Evolutionary conservation across 441 rosid species (phyloP).

Genomic region (Populus hybrid): DNA sequence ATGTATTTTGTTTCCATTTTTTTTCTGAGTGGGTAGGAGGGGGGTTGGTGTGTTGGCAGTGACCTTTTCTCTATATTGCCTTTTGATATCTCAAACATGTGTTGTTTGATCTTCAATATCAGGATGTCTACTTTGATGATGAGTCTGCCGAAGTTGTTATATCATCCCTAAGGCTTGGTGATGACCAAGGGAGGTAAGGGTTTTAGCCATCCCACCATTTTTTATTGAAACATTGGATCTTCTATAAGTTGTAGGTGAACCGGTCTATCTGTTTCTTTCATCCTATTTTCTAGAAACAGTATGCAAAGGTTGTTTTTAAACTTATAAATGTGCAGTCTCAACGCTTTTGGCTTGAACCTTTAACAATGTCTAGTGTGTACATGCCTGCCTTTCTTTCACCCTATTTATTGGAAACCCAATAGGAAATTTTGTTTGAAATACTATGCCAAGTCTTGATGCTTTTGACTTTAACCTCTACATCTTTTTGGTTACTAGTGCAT

Average conservation of each 20-base stretch:
- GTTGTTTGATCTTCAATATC: slow-evolving; percentile 20
- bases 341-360: neutral
- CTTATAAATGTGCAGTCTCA: neutral
- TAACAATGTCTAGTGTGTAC: neutral
- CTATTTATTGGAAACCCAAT: neutral
- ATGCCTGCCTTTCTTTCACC: neutral
- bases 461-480: neutral
- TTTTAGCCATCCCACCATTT: neutral
- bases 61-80: neutral
- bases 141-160: slow-evolving; percentile 92
- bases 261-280: neutral
- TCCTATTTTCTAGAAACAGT: neutral
- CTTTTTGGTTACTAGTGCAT: neutral
- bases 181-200: slow-evolving; percentile 83
- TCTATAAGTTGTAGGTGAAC: neutral
- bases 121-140: slow-evolving; percentile 91
- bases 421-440: neutral
- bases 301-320: too few relatives aligned
- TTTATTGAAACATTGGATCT: neutral
- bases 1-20: neutral
- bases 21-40: neutral
- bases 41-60: neutral
- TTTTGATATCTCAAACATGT: neutral
- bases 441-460: neutral
- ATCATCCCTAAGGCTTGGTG: slow-evolving; percentile 91